These are phyloP conservation scores for Sporothrix humicola DNA, from an alignment of 2,329 filamentous ascomycete species.

Conservation along the genomic window DNA sequence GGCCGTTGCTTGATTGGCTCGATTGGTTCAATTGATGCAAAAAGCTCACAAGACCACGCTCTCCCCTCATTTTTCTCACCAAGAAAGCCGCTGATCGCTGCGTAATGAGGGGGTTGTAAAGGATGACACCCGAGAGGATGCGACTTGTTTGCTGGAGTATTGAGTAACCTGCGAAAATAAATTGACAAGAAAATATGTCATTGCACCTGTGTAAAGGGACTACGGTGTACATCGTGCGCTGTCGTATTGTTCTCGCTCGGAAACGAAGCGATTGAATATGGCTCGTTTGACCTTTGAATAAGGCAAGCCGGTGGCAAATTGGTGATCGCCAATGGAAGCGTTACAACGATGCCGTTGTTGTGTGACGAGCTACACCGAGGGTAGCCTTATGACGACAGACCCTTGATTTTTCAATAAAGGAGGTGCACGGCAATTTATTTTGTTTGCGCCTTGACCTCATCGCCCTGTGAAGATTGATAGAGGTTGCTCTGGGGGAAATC, in stretches of 20 bases:
- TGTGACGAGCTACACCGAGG: background rate
- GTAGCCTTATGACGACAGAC: slow-evolving; percentile 19
- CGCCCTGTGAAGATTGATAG: background rate
- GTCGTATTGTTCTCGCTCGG: background rate
- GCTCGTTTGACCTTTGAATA: background rate
- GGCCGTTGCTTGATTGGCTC: slow-evolving; percentile 22
- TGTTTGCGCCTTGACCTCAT: background rate
- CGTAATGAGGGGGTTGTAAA: slow-evolving; percentile 24
- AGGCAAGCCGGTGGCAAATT: slow-evolving; percentile 10
- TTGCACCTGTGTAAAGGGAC: background rate
- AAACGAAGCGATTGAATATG: slow-evolving; percentile 15
- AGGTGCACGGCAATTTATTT: background rate
- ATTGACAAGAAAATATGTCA: background rate
- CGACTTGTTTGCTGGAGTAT: background rate
- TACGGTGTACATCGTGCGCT: background rate
- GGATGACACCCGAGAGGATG: slow-evolving; percentile 1
- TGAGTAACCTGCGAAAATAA: background rate
- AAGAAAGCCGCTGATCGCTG: slow-evolving; percentile 28
- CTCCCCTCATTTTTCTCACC: background rate
- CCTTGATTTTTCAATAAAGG: no score
- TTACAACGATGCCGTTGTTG: background rate
- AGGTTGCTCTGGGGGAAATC: background rate
- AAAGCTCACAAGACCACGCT: background rate
- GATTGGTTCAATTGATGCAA: background rate
- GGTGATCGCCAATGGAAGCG: background rate